phyloP scores from a whole-genome alignment of 116 monocot species.

The Trichopus zeylanicus region DNA sequence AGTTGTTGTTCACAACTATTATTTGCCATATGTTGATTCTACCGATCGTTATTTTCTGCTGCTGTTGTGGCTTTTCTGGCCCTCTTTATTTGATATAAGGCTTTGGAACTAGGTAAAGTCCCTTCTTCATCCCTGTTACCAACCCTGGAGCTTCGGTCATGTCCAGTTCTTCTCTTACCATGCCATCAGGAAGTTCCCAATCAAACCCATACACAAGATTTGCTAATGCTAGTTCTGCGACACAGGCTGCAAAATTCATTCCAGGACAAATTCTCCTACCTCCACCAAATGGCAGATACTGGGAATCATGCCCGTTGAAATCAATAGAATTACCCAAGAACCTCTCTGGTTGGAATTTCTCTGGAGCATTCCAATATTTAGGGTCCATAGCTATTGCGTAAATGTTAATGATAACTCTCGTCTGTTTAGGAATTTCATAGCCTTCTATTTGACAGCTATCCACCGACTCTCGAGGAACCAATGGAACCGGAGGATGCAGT shows the following conservation, averaged over 20 bases:
- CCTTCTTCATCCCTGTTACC: slow-evolving; percentile 1
- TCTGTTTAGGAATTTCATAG: slow-evolving; percentile 3
- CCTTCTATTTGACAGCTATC: neutral
- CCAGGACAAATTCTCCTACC: slow-evolving; percentile 4
- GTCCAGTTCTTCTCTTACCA: neutral
- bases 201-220: slow-evolving; percentile 6
- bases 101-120: slow-evolving; percentile 17
- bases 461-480: slow-evolving; percentile 5
- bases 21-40: too few species aligned
- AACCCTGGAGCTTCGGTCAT: slow-evolving; percentile 13
- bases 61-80: too few species aligned
- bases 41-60: too few species aligned
- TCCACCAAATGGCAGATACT: slow-evolving; percentile 4
- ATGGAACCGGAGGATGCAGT: slow-evolving; percentile 2
- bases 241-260: neutral
- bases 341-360: slow-evolving; percentile 13
- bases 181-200: neutral
- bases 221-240: neutral
- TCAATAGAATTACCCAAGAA: neutral
- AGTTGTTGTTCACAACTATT: too few species aligned
- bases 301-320: neutral
- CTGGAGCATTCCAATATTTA: neutral
- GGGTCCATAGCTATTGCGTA: slow-evolving; percentile 9
- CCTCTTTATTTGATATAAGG: neutral
- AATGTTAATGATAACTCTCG: slow-evolving; percentile 3